Base-by-base conservation (phyloP, 345 rosid species). In the Cardamine chenopodiifolia region DNA sequence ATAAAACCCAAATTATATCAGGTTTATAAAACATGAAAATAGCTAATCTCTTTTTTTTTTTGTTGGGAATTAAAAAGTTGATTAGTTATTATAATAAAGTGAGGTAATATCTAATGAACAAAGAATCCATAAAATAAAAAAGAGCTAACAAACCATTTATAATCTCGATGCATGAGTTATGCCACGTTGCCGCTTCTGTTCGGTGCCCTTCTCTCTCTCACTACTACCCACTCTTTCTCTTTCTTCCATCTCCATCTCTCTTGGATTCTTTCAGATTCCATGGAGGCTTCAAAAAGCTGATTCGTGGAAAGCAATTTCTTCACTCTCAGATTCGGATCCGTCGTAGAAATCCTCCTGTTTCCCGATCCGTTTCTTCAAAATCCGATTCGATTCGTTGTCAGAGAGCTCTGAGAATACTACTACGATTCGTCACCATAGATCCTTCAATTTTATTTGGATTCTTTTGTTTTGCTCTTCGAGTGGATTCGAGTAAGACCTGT, bases 181-280 rank as follows among this genome's bases (percentile, higher is more conserved):
- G 88, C 86, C 94, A 89, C 94, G 88, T 87, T 69, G 79, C 86
- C 29, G 61, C 62, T 57, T 74, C 78, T 74, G 78, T 58, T 74
- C 61, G 78, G 67, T 74, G 67, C 71, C 66, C 20, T 61, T 78
- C 28, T 55, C 82, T 64, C 82, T 64, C 77, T 71, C 81, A 62
- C 62, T 68, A 0, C 18, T 53, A 64, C 4, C 53, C 63, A 28
- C 72, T 39, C 63, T 56, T 48, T 64, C 82, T 66, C n/a, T 32
- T 26, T 31, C 55, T 59, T n/a, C 4, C 49, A 45, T 45, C 35
- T 68, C 65, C 71, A 13, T 44, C 22, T 67, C 77, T 78, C 84
- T 67, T 79, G 62, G 80, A 77, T 74, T 79, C 81, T 72, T 57
- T 60, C 71, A 4, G 56, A 35, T 73, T 76, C 77, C 77, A 71